phyloP scores from a whole-genome alignment of 2,329 filamentous ascomycete species.

The Incumbomyces lentus region DNA sequence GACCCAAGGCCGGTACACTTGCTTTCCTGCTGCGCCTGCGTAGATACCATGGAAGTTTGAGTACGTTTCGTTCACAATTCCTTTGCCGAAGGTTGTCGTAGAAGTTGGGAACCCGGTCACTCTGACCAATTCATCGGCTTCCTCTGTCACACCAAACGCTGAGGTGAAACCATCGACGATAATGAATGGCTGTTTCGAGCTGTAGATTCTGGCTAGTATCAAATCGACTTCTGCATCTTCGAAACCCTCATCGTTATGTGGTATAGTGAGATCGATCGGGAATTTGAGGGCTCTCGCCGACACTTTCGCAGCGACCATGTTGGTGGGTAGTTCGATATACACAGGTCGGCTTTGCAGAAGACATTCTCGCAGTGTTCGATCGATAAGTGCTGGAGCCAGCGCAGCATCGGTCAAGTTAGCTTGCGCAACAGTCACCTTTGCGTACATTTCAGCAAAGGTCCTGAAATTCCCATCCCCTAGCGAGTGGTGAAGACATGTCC shows the following conservation, averaged over 20 bases:
- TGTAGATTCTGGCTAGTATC: constrained; percentile 33
- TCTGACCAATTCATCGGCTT: constrained; percentile 35
- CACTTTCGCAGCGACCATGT: constrained; percentile 18
- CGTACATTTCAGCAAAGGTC: constrained; percentile 41
- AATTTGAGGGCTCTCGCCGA: constrained; percentile 9
- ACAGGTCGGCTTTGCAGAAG: constrained; percentile 45
- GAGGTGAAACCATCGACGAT: constrained; percentile 44
- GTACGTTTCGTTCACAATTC: constrained; percentile 39
- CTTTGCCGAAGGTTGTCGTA: constrained; percentile 40
- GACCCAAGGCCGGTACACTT: constrained; percentile 29
- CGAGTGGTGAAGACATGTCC: constrained; percentile 24
- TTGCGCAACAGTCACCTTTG: constrained; percentile 41
- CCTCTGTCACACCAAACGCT: constrained; percentile 31
- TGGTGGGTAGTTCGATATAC: constrained; percentile 44
- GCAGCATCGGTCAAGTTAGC: constrained; percentile 37
- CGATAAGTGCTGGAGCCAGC: constrained; percentile 41
- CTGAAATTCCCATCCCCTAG: constrained; percentile 41
- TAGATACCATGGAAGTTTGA: constrained; percentile 43
- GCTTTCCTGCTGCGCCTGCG: constrained; percentile 33
- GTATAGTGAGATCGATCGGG: constrained; percentile 16
- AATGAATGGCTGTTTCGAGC: constrained; percentile 40
- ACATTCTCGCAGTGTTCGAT: constrained; percentile 41
- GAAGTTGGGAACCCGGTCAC: constrained; percentile 39
- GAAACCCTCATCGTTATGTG: constrained; percentile 17
- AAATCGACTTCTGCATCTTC: constrained; percentile 20